Conservation (phyloP, 306 rosid genomes). For the Abrus pulchellus region DNA sequence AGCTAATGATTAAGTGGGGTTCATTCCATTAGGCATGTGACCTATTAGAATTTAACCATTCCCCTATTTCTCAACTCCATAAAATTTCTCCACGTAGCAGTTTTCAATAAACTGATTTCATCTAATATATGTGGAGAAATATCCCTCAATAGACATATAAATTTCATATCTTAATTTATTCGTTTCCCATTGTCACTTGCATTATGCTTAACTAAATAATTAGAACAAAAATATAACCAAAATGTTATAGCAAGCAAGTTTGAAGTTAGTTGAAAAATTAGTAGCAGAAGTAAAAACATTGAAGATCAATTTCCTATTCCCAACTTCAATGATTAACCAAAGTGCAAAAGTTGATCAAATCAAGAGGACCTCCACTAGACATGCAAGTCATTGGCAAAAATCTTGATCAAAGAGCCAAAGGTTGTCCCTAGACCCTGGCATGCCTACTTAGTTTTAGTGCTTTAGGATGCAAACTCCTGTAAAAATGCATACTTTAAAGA, state of each 20-base stretch:
- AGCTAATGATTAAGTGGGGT: constrained; percentile 15
- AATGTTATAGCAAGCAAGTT: background rate
- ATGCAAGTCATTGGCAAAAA: constrained; percentile 17
- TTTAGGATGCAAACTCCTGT: constrained; percentile 33
- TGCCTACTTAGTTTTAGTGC: constrained; percentile 14
- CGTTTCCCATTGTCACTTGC: background rate
- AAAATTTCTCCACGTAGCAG: background rate
- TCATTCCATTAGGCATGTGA: background rate
- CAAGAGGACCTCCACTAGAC: constrained; percentile 20
- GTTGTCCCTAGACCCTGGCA: constrained; percentile 48
- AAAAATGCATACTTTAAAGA: constrained; percentile 42
- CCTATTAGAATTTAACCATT: background rate
- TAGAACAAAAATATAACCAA: background rate
- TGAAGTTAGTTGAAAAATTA: background rate
- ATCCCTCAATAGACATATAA: background rate
- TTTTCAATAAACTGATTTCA: background rate
- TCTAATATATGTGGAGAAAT: too few species aligned
- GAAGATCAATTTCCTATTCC: constrained; percentile 32
- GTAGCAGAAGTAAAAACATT: background rate
- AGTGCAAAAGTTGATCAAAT: constrained; percentile 25
- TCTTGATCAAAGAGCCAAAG: constrained; percentile 44
- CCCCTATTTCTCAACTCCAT: background rate
- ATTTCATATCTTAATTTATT: background rate
- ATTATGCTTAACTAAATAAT: background rate
- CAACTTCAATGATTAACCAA: constrained; percentile 30